Evolutionary conservation across 2,329 filamentous ascomycete genomes (phyloP), one percentile per base, ranked within the genome.

Genomic region (Colletotrichum horii): DNA sequence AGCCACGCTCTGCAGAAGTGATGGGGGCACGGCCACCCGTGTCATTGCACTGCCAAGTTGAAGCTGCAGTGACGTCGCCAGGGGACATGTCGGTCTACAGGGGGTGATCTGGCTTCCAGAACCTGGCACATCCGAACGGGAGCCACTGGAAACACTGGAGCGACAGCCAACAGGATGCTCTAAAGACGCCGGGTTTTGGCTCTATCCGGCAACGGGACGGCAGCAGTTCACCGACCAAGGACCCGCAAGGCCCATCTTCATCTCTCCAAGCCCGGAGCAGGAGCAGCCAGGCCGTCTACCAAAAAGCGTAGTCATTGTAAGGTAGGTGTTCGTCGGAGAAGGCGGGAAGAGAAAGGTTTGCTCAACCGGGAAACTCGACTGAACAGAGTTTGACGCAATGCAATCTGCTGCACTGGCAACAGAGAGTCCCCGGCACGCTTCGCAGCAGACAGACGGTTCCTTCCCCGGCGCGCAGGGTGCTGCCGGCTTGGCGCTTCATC

Each of bases 401-500:
- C 66, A 69, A 52, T 52, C 22, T 52, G 56, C 56, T 68, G 56
- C 60, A 60, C 11, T 56, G 68, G 68, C 43, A 48, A 58, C 56
- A 73, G 32, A 32, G 58, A 52, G 67, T 38, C 22, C 56, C 67
- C 28, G 22, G 61, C 61, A 36, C 32, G 61, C 61, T 38, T 69
- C 36, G 67, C 56, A 30, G 30, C 36, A 70, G 56, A 48, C 65
- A 48, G 34, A 61, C 48, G 65, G 70, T 60, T 74, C 74, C 43
- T 76, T 43, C 64, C 70, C 70, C 60, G 58, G 56, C 71, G 70
- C 48, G 74, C 74, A 76, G 70, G 74, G 74, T 58, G 26, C 74
- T 65, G 34, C 74, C 64, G 70, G 56, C 74, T 74, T 69, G 74
- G 70, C 70, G 74, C 74, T 76, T 76, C 74, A 69, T 76, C 74